A percentile compares a stretch with the other conserved stretches of the same genome.
Evolutionary conservation across 176 grass and related monocot species (phyloP).

Genomic region (sorghum (Sorghum bicolor)): Sorghum_bicolor_NCBIv3 NC_012872.2:72266501-72267000

Average conservation of each 20-base stretch:
- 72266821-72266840: neutral
- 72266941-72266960: neutral
- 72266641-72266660: neutral
- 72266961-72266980: neutral
- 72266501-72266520: neutral
- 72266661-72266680: neutral
- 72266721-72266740: neutral
- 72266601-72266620: neutral
- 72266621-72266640: accelerated
- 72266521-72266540: neutral
- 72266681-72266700: neutral
- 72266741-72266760: neutral
- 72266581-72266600: neutral
- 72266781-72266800: neutral
- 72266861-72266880: neutral
- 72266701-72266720: neutral
- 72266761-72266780: accelerated
- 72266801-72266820: neutral
- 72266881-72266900: neutral
- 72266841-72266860: neutral
- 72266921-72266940: neutral
- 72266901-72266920: neutral
- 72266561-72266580: accelerated
- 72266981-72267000: neutral
- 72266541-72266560: neutral